Evolutionary conservation across 768 basidiomycete genomes (phyloP).

Genomic region (Myochromella boudieri): DNA sequence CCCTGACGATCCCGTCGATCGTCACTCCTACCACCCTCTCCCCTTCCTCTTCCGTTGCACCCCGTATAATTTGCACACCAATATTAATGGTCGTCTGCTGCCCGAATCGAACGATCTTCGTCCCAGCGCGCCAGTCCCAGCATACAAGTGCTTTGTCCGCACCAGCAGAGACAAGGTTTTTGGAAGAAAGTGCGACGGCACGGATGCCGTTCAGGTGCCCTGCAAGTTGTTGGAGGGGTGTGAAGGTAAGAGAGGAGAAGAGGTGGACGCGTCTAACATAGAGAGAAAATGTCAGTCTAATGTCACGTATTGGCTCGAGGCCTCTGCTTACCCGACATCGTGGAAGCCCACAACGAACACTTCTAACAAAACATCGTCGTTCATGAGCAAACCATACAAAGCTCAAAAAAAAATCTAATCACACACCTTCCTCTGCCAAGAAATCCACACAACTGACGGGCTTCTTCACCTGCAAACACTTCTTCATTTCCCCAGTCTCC

Average conservation of each 20-base stretch:
- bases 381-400: neutral
- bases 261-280: slow-evolving; percentile 74
- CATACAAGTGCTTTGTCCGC: slow-evolving; percentile 74
- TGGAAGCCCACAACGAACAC: slow-evolving; percentile 93
- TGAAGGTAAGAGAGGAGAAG: slow-evolving; percentile 83
- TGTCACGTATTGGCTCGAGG: too few species aligned
- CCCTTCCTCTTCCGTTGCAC: slow-evolving; percentile 50
- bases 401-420: neutral
- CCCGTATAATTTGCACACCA: slow-evolving; percentile 80
- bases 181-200: slow-evolving; percentile 82
- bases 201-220: slow-evolving; percentile 90
- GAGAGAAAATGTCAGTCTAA: neutral
- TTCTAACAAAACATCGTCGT: slow-evolving; percentile 40
- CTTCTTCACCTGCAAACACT: slow-evolving; percentile 82
- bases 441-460: slow-evolving; percentile 91
- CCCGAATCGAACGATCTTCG: slow-evolving; percentile 87
- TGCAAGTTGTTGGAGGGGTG: slow-evolving; percentile 78
- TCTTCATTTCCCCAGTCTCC: slow-evolving; percentile 58
- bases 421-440: slow-evolving; percentile 71
- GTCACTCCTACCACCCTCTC: slow-evolving; percentile 90
- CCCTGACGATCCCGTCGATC: slow-evolving; percentile 87
- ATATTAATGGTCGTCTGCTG: slow-evolving; percentile 93
- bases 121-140: slow-evolving; percentile 89
- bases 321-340: slow-evolving; percentile 71
- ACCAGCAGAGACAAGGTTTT: slow-evolving; percentile 87